Evolutionary conservation across 2,329 filamentous ascomycete genomes (phyloP).

Genomic region (Corinectria fuckeliana): DNA sequence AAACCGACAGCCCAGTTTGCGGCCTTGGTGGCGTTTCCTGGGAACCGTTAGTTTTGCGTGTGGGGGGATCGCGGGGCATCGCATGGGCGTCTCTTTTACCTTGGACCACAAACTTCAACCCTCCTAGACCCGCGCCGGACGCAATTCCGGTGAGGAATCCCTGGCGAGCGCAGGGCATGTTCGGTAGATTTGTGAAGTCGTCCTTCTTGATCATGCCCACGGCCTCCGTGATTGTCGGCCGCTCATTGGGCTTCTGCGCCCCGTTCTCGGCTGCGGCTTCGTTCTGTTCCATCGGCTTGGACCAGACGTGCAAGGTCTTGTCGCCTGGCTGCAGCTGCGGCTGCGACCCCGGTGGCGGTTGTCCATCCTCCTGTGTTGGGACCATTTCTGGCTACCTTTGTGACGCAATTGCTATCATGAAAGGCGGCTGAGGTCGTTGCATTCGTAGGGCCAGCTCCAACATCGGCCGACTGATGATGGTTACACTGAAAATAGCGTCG

Average conservation of each 20-base stretch:
- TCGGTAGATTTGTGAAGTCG: slow-evolving; percentile 76
- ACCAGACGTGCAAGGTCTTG: slow-evolving; percentile 47
- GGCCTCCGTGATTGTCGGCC: slow-evolving; percentile 61
- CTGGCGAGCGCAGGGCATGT: slow-evolving; percentile 83
- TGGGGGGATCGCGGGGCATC: not conserved
- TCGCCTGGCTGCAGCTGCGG: slow-evolving; percentile 26
- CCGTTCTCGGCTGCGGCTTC: slow-evolving; percentile 28
- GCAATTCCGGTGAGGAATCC: slow-evolving; percentile 84
- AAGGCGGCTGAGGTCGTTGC: slow-evolving; percentile 20
- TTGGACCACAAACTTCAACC: slow-evolving; percentile 74
- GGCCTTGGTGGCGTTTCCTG: slow-evolving; percentile 53
- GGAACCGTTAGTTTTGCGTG: slow-evolving; percentile 17
- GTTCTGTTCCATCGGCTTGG: slow-evolving; percentile 42
- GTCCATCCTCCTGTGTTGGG: slow-evolving; percentile 38
- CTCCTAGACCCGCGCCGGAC: slow-evolving; percentile 77
- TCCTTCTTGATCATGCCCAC: slow-evolving; percentile 70
- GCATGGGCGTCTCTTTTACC: slow-evolving; percentile 59
- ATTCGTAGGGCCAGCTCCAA: slow-evolving; percentile 17
- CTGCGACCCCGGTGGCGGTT: slow-evolving; percentile 21
- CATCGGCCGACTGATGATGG: slow-evolving; percentile 33
- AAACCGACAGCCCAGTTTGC: slow-evolving; percentile 86
- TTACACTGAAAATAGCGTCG: slow-evolving; percentile 36
- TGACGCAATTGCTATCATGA: slow-evolving; percentile 37
- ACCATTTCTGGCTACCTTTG: slow-evolving; percentile 46
- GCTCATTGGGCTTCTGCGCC: slow-evolving; percentile 33